These are phyloP conservation scores for Penicillium digitatum DNA, from an alignment of 2,329 filamentous ascomycete species.

Conservation along the genomic window DNA sequence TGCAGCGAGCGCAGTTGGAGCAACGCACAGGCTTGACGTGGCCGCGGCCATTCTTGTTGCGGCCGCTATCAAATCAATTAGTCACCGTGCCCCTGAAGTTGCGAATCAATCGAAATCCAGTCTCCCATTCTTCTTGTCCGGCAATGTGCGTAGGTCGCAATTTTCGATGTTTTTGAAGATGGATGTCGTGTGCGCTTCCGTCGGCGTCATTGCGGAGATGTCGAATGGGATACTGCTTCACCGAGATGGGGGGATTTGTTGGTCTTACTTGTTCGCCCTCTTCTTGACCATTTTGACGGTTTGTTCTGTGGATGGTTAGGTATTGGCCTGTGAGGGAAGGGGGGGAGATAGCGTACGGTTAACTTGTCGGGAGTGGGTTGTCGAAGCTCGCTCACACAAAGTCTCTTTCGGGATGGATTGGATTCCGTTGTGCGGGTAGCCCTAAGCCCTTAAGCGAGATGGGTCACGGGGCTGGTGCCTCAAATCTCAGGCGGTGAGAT, in stretches of 20 bases:
- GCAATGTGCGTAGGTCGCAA: slow-evolving; percentile 19
- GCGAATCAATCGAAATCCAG: slow-evolving; percentile 12
- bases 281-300: slow-evolving; percentile 70
- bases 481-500: background rate
- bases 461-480: slow-evolving; percentile 22
- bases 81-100: slow-evolving; percentile 15
- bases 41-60: slow-evolving; percentile 99
- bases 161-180: slow-evolving; percentile 4
- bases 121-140: slow-evolving; percentile 19
- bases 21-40: slow-evolving; percentile 99
- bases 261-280: slow-evolving; percentile 66
- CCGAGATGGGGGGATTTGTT: slow-evolving; percentile 20
- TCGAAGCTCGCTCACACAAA: slow-evolving; percentile 37
- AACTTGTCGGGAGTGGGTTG: slow-evolving; percentile 40
- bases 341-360: slow-evolving; percentile 36
- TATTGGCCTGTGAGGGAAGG: slow-evolving; percentile 18
- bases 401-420: slow-evolving; percentile 32
- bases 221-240: slow-evolving; percentile 27
- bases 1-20: slow-evolving; percentile 86
- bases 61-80: slow-evolving; percentile 62
- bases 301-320: slow-evolving; percentile 40
- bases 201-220: slow-evolving; percentile 26
- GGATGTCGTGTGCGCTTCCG: slow-evolving; percentile 11
- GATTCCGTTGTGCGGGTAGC: slow-evolving; percentile 39
- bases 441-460: slow-evolving; percentile 41